Evolutionary conservation across 176 grass and related monocot species (phyloP).

Genomic region (Aechmea fasciata): DNA sequence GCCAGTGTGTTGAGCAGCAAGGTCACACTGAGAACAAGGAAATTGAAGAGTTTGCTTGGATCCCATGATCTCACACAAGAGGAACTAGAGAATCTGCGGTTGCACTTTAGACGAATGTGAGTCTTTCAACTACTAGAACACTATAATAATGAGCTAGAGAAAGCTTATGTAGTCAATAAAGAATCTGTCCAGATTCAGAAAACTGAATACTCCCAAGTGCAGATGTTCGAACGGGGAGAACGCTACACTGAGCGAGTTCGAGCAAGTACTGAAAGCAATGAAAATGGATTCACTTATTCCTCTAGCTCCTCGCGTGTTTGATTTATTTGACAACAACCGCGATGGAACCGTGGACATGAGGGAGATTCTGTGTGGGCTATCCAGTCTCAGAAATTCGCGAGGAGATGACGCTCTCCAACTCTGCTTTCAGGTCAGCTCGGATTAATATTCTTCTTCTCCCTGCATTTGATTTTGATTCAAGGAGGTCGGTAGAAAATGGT

Average conservation of each 20-base stretch:
- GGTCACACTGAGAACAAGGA: slow-evolving; percentile 52
- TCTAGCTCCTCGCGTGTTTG: slow-evolving; percentile 51
- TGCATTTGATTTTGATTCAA: background rate
- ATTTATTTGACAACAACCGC: slow-evolving; percentile 65
- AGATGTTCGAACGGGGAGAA: slow-evolving; percentile 69
- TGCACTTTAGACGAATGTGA: slow-evolving; percentile 48
- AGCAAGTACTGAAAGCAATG: slow-evolving; percentile 57
- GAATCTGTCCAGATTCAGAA: background rate
- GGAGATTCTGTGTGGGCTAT: slow-evolving; percentile 59
- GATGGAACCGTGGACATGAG: slow-evolving; percentile 73
- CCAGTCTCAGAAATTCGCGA: slow-evolving; percentile 49
- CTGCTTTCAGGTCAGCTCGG: slow-evolving; percentile 47
- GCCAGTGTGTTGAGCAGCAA: slow-evolving; percentile 61
- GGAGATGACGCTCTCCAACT: slow-evolving; percentile 47
- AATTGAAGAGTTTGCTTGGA: slow-evolving; percentile 47
- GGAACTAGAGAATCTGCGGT: slow-evolving; percentile 49
- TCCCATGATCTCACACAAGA: slow-evolving; percentile 50
- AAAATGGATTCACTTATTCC: slow-evolving; percentile 49
- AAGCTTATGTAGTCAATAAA: too few species aligned
- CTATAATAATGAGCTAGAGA: background rate
- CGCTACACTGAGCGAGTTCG: slow-evolving; percentile 48
- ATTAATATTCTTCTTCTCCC: background rate
- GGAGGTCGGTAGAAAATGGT: background rate
- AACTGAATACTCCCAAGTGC: slow-evolving; percentile 14
- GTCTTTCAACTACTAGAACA: slow-evolving; percentile 1